A percentile compares a stretch with the other conserved stretches of the same genome.
These are phyloP conservation scores for Fusarium sp. DNA, from an alignment of 2,329 filamentous ascomycete species.

Conservation along the genomic window DNA sequence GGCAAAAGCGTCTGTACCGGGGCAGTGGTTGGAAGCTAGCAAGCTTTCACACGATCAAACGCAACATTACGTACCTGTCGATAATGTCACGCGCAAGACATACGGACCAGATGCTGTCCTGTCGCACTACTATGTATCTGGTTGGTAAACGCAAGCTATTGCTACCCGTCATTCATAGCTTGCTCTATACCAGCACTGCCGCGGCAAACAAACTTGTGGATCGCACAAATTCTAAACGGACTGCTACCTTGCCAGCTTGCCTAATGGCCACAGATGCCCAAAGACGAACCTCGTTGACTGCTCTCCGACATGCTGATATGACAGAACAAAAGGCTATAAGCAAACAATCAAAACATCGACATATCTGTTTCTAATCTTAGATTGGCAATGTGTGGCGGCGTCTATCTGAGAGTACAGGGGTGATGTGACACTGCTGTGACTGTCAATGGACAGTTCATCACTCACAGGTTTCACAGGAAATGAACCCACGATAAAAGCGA, in stretches of 20 bases:
- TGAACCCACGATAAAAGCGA: constrained; percentile 42
- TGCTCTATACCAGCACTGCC: constrained; percentile 37
- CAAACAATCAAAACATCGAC: constrained; percentile 23
- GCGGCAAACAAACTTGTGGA: constrained; percentile 23
- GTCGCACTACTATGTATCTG: constrained; percentile 23
- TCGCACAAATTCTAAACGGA: neutral
- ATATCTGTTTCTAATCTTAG: constrained; percentile 17
- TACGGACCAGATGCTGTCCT: constrained; percentile 36
- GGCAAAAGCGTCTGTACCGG: constrained; percentile 43
- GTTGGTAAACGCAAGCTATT: constrained; percentile 8
- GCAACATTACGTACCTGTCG: constrained; percentile 39
- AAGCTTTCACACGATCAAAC: constrained; percentile 39
- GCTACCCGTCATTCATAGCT: neutral
- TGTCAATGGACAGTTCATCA: constrained; percentile 25
- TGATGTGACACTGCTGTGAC: constrained; percentile 39
- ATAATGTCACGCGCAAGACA: constrained; percentile 37
- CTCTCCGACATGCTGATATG: neutral
- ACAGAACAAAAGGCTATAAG: constrained; percentile 1
- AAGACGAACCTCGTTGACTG: neutral
- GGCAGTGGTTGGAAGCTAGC: constrained; percentile 39
- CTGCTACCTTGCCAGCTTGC: neutral
- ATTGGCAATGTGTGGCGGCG: constrained; percentile 21
- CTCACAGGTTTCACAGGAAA: constrained; percentile 40
- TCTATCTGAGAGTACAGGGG: constrained; percentile 19
- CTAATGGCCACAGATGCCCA: neutral